Conservation (phyloP, 257 asterid genomes). For the Ligustrum vulgare region DNA sequence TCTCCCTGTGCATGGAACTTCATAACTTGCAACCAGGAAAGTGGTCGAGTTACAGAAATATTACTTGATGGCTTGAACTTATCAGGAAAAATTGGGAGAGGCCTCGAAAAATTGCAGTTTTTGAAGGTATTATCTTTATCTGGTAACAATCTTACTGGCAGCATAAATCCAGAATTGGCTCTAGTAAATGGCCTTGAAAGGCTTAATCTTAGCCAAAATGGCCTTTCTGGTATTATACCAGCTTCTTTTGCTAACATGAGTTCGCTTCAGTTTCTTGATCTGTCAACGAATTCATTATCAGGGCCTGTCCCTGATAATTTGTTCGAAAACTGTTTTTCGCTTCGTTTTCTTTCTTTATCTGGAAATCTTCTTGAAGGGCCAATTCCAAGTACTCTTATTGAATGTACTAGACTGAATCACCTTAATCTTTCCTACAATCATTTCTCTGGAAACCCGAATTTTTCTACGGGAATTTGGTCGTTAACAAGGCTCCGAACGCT, state of each 20-base stretch:
- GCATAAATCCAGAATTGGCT: constrained; percentile 46
- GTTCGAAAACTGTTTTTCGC: constrained; percentile 42
- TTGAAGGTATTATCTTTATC: constrained; percentile 67
- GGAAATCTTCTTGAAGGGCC: constrained; percentile 63
- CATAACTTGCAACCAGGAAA: constrained; percentile 58
- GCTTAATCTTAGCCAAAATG: constrained; percentile 67
- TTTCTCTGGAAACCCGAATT: constrained; percentile 61
- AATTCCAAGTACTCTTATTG: constrained; percentile 44
- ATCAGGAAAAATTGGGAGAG: constrained; percentile 79
- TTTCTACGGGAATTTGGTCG: constrained; percentile 45
- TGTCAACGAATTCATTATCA: constrained; percentile 60
- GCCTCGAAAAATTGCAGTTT: constrained; percentile 63
- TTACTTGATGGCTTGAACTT: constrained; percentile 55
- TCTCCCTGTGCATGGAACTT: constrained; percentile 84
- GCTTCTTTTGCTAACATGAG: constrained; percentile 34
- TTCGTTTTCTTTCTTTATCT: constrained; percentile 58
- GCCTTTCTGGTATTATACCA: constrained; percentile 59
- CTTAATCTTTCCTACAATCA: constrained; percentile 62
- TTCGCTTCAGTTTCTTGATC: constrained; percentile 70
- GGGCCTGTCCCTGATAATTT: constrained; percentile 56
- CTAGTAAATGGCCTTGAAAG: constrained; percentile 48
- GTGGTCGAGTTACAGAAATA: constrained; percentile 55
- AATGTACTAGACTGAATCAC: constrained; percentile 58
- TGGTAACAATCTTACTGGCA: constrained; percentile 65
- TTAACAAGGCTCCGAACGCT: constrained; percentile 63